These are phyloP conservation scores for Penstemon davidsonii DNA, from an alignment of 257 asterid genomes.

Conservation along the genomic window DNA sequence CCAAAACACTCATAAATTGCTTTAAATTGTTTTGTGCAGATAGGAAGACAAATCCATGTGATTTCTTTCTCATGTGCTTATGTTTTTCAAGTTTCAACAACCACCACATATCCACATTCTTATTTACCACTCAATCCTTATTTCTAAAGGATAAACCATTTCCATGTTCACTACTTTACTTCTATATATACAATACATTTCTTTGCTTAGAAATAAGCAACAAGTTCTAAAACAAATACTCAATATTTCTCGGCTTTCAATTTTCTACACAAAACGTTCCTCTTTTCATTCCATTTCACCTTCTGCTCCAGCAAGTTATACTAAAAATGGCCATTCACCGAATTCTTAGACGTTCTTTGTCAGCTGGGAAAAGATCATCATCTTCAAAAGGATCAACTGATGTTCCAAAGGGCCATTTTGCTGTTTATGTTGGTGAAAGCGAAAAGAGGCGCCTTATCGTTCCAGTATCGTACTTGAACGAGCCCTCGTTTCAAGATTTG, in stretches of 20 bases:
- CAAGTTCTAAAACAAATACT: background rate
- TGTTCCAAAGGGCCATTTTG: conserved; percentile 41
- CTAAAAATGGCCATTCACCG: conserved; percentile 24
- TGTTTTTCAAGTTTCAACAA: conserved; percentile 9
- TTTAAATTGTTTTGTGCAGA: background rate
- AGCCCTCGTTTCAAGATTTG: conserved; percentile 29
- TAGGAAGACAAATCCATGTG: conserved; percentile 18
- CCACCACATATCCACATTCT: background rate
- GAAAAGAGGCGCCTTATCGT: conserved; percentile 22
- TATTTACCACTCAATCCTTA: background rate
- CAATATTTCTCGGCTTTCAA: background rate
- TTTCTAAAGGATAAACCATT: no score
- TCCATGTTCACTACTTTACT: background rate
- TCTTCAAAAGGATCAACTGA: conserved; percentile 12
- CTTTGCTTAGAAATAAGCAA: background rate
- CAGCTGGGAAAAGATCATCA: conserved; percentile 27
- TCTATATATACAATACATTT: background rate
- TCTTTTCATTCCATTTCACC: background rate
- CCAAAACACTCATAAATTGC: background rate
- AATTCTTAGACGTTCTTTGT: conserved; percentile 28
- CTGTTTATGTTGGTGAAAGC: conserved; percentile 34
- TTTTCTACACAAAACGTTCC: no score
- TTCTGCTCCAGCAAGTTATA: background rate
- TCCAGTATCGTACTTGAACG: conserved; percentile 27
- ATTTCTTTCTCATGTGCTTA: conserved; percentile 9